Base-by-base conservation (phyloP, 2,329 filamentous ascomycete species). In the Colletotrichum magnum region DNA sequence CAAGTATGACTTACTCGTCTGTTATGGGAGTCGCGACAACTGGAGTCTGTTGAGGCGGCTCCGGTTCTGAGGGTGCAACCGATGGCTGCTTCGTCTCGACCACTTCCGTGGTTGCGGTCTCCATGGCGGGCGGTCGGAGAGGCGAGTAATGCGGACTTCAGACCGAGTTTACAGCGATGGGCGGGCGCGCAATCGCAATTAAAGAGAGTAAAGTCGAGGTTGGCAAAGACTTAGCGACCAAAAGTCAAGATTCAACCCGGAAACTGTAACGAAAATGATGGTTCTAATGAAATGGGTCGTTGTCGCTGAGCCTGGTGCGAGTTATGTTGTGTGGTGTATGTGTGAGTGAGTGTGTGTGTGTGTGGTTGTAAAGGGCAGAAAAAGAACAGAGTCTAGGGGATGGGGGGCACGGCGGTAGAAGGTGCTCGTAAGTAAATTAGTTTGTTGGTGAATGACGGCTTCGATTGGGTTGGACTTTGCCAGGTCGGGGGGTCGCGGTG, bases 81-180 rank as follows among this genome's bases (percentile, higher is more conserved):
- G 67, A 69, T 10, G 62, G 62, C 32, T 69, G 67, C 67, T 69
- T 69, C 39, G 45, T 69, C n/a, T 67, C 67, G 62, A 67, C 67
- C 36, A 43, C 41, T 43, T 43, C 41, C 15, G 41, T 43, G 16
- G 41, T 43, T 15, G 50, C 51, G 48, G 62, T 52, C 63, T 67
- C 67, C 67, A 69, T 69, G 48, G 51, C 57, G 51, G 60, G 21
- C 50, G 53, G 47, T 32, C 45, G 43, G 15, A 47, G 39, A 39
- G 51, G 16, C 45, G 58, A 39, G 32, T 48, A n/a, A 43, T 43
- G 43, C 32, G 24, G 61, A 59, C 47, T 68, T 58, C 18, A 53
- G 61, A 39, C 51, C 41, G 41, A 36, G 47, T 60, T 51, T 39
- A 18, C 9, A 21, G 21, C 21, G 43, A 39, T 53, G 28, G 47